Base-by-base conservation (phyloP, 129 eudicot genomes). In the Artemisia argyi region DNA sequence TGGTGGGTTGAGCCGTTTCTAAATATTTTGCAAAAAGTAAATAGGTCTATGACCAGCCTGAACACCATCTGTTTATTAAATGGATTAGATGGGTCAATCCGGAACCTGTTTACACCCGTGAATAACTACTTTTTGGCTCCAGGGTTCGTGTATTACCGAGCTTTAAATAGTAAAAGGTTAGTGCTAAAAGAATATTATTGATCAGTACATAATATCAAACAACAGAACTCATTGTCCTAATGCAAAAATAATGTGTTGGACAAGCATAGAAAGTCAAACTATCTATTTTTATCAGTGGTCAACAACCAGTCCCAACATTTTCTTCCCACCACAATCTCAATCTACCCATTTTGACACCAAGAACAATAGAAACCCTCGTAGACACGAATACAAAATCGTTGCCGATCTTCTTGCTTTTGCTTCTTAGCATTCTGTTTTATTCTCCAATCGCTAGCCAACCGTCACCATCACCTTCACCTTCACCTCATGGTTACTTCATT, bases 371-470 rank as follows among this genome's bases (percentile, higher is more conserved):
- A 58, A 4, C 28, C 9, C 42, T 35, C 1, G 42, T 35, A 60
- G 13, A 28, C 11, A 47, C 30, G 20, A 32, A 50, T 30, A 50
- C 55, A 59, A 76, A 64, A 95, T 82, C 58, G 63, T 28, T 77
- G 30, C 72, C 85, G 72, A 61, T 85, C 83, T 81, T 87, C 84
- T 83, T 87, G 73, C 84, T 74, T 26, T 87, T 85, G 78, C 84
- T 91, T 73, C 74, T 85, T 28, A 83, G 52, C 79, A 69, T 80
- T 55, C 87, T 82, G 32, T 66, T 83, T 75, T 50, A 19, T 47
- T 42, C 49, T 64, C 60, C 77, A 44, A 71, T 77, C 56, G 70
- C 82, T 72, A n/a, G 62, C 44, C 62, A 73, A 51, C 78, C 76
- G 4, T 13, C 71, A 64, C 82, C 62, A 72, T 81, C 82, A 11